Evolutionary conservation across 2,329 filamentous ascomycete genomes (phyloP), one percentile per base, ranked within the genome.

Genomic region (Corinectria fuckeliana): DNA sequence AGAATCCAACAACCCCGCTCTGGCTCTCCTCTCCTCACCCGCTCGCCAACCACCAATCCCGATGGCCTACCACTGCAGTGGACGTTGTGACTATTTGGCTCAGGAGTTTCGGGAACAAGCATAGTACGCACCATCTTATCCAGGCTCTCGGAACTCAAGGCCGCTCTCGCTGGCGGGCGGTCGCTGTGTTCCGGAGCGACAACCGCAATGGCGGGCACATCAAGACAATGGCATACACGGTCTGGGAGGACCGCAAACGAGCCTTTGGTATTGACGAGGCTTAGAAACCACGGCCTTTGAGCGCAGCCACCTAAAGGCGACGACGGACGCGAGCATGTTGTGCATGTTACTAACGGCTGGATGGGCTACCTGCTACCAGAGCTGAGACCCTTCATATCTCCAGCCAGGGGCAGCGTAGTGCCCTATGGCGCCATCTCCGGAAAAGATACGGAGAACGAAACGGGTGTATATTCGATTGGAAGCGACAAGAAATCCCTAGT

Each of bases 191-290:
- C 73, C 11, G 75, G 71, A 3, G 75, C 76, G 5, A 74, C 73
- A 6, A 76, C 72, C 67, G 76, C 18, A 78, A 78, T 61, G 76
- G 76, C 11, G 74, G 75, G 3, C 74, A 76, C 49, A 50, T 49
- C 21, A 63, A 63, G 20, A 50, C 52, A 7, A 63, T 57, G 45
- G 23, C 39, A 3, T 72, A 70, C 20, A 30, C 30, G 60, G 63
- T 49, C 42, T 59, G 41, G 65, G 36, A 44, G n/a, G 52, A 55
- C 14, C 28, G 59, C 5, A 55, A 57, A 6, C 20, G 63, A 2
- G 28, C 38, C 1, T 65, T 58, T 44, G 70, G 70, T 2, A 66
- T 71, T 26, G 64, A 71, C 32, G 70, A 70, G 41, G 70, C 63
- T 5, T 73, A 3, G 58, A 61, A 16, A 59, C 72, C 13, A 62